phyloP scores from a whole-genome alignment of 108 stramenopile genomes.

The Nitzschia putrida region DNA sequence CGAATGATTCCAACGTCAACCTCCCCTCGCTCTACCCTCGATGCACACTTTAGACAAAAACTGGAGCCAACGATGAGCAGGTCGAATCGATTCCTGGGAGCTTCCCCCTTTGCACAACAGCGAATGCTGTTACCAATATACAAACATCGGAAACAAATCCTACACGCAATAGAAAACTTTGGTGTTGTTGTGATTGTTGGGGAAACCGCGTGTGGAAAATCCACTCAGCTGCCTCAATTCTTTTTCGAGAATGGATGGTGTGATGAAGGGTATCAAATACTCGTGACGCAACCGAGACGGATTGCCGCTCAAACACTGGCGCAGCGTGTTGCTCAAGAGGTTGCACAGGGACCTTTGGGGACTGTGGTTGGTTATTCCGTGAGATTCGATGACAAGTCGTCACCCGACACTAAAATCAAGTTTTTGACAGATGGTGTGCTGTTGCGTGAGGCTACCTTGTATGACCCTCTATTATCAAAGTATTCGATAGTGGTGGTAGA shows the following conservation, averaged over 20 bases:
- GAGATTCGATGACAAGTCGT: conserved; percentile 71
- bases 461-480: conserved; percentile 87
- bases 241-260: conserved; percentile 88
- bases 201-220: conserved; percentile 92
- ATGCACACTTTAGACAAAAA: too few relatives aligned
- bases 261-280: conserved; percentile 66
- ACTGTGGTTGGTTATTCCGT: conserved; percentile 75
- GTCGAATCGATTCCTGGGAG: conserved; percentile 4
- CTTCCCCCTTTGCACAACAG: conserved; percentile 52
- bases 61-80: conserved; percentile 37
- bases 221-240: conserved; percentile 94
- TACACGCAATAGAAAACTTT: conserved; percentile 72
- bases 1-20: too few relatives aligned
- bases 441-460: conserved; percentile 81
- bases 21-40: too few relatives aligned
- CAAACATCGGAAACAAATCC: conserved; percentile 76
- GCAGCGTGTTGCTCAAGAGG: conserved; percentile 75
- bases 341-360: conserved; percentile 44
- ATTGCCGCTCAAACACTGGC: conserved; percentile 90
- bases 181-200: conserved; percentile 90
- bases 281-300: conserved; percentile 90
- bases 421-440: conserved; percentile 93
- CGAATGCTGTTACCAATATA: conserved; percentile 77
- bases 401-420: conserved; percentile 64
- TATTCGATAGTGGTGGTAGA: conserved; percentile 95